A percentile compares a stretch with the other conserved stretches of the same genome.
Conservation (phyloP, 768 basidiomycete genomes). For the Sistotremastrum suecicum region DNA sequence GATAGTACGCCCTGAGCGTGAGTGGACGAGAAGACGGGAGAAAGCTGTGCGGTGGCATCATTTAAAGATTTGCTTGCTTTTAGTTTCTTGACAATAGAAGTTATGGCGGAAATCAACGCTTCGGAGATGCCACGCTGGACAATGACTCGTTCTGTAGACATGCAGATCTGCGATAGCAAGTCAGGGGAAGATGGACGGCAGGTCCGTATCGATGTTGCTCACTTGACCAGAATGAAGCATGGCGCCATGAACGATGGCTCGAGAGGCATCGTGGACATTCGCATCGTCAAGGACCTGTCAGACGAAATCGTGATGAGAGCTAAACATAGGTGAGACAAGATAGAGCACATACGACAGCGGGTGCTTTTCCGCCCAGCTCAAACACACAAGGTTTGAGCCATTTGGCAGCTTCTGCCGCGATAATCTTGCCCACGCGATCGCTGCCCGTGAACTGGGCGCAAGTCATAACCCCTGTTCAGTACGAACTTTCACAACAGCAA, state of each 20-base stretch:
- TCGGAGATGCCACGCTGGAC: slow-evolving; percentile 28
- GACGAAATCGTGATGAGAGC: background rate
- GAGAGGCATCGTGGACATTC: slow-evolving; percentile 37
- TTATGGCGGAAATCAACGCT: slow-evolving; percentile 21
- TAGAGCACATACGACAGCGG: slow-evolving; percentile 29
- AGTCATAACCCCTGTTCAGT: background rate
- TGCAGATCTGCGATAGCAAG: slow-evolving; percentile 29
- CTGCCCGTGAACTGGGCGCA: slow-evolving; percentile 39
- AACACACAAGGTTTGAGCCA: slow-evolving; percentile 40
- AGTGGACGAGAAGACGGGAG: slow-evolving; percentile 28
- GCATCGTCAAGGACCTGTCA: slow-evolving; percentile 37
- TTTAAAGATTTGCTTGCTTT: slow-evolving; percentile 25
- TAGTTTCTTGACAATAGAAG: slow-evolving; percentile 17
- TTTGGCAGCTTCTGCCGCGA: slow-evolving; percentile 41
- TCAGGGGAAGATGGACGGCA: background rate
- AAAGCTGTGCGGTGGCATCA: slow-evolving; percentile 18
- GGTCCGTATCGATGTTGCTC: background rate
- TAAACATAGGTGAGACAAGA: background rate
- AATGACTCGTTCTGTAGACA: slow-evolving; percentile 46
- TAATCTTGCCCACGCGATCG: slow-evolving; percentile 35
- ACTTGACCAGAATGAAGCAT: slow-evolving; percentile 29
- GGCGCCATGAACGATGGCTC: slow-evolving; percentile 29
- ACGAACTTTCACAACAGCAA: background rate
- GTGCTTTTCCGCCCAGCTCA: slow-evolving; percentile 43
- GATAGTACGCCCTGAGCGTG: slow-evolving; percentile 32